Evolutionary conservation across 345 rosid species (phyloP), one percentile per base, ranked within the genome.

Genomic region (Sisymbrium altissimum): DNA sequence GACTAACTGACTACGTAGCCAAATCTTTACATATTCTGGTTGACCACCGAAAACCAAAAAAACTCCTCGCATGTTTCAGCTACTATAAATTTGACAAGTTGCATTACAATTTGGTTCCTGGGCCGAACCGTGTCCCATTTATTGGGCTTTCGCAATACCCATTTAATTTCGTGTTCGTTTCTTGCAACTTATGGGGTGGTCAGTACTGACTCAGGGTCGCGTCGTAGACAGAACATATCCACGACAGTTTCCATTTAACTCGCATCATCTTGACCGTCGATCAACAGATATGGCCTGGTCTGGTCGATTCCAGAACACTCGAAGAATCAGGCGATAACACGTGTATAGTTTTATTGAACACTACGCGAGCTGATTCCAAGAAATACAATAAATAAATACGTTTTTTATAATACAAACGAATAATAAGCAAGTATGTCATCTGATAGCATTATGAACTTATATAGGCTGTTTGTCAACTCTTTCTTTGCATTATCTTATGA

Each of bases 391-490:
- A 3, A 27, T 6, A 7, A 4, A n/a, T 1, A 38, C 5, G 0
- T 40, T 40, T 12, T 19, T 63, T 0, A 12, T 9, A 15, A 29
- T 41, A 9, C 41, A 53, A 53, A 45, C 39, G 58, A 11, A 70
- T 65, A 11, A 70, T 65, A 64, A 64, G 77, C 77, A 64, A 73
- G 48, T 73, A 73, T 25, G 71, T 73, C 77, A 73, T 52, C 12
- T 64, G 19, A 32, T 44, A 44, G 25, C 64, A 54, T 53, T 39
- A 63, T 63, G 29, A 41, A 19, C 29, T 39, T 27, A 9, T 19
- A 19, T 50, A 61, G 17, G n/a, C 29, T 29, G 29, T 33, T 32
- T 6, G 77, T 54, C 77, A 73, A 64, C 56, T 72, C 64, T 29
- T 10, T 27, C 12, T 13, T 10, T 55, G 63, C 12, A 53, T 52